phyloP scores from a whole-genome alignment of 164 flowering plant species.

The Sextonia rubra region DNA sequence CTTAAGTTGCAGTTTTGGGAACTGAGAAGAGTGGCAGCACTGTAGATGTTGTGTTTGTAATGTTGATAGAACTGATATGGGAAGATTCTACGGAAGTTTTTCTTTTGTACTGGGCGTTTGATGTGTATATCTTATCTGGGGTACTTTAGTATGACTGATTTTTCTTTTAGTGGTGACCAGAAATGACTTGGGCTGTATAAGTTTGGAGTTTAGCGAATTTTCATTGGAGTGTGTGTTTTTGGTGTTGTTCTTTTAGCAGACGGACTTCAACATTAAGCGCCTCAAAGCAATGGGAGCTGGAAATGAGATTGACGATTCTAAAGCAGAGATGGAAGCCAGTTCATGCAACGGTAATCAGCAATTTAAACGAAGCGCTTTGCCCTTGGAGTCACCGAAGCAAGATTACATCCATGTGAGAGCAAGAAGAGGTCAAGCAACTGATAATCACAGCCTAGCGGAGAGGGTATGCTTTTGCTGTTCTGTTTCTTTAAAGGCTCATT shows the following conservation, averaged over 20 bases:
- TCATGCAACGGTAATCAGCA: constrained; percentile 40
- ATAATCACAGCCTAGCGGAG: constrained; percentile 97
- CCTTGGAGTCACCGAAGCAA: constrained; percentile 66
- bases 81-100: background rate
- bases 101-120: background rate
- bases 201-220: background rate
- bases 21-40: background rate
- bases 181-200: background rate
- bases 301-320: constrained; percentile 46
- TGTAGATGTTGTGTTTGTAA: background rate
- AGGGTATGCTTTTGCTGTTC: constrained; percentile 46
- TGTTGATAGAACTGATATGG: background rate
- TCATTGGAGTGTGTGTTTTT: background rate
- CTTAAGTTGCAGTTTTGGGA: background rate
- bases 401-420: constrained; percentile 94
- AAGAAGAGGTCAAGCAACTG: constrained; percentile 98
- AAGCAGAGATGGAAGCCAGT: constrained; percentile 55
- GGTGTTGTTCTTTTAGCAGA: constrained; percentile 27
- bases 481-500: background rate
- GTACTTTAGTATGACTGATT: background rate
- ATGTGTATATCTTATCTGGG: background rate
- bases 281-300: constrained; percentile 32
- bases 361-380: constrained; percentile 39
- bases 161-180: background rate
- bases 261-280: constrained; percentile 43